Percentiles rank a stretch among this genome's conserved stretches.
Evolutionary conservation across 257 asterid species (phyloP).

Genomic region (Voacanga thouarsii): DNA sequence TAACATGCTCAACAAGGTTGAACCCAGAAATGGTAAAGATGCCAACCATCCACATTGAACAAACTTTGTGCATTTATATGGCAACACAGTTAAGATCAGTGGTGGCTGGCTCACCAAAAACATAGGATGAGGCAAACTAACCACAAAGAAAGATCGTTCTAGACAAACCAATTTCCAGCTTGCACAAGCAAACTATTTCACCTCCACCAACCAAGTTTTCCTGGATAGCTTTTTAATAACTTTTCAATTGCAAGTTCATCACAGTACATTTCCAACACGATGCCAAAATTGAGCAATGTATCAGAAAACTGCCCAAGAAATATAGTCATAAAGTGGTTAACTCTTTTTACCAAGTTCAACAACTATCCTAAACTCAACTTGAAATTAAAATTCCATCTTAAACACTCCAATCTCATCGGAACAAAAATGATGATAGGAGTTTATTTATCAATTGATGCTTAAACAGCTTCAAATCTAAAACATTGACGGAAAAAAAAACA

Average conservation of each 20-base stretch:
- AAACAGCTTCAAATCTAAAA: neutral
- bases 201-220: neutral
- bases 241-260: neutral
- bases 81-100: neutral
- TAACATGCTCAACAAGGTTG: neutral
- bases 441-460: neutral
- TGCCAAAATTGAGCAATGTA: neutral
- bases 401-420: neutral
- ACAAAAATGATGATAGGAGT: neutral
- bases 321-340: no score
- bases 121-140: neutral
- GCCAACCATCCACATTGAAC: no score
- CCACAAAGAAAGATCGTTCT: neutral
- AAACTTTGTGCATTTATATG: no score
- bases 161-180: neutral
- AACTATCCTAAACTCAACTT: neutral
- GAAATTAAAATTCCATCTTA: neutral
- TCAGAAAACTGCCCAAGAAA: neutral
- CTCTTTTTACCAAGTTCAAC: neutral
- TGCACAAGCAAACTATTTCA: no score
- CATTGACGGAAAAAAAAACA: no score
- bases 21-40: neutral
- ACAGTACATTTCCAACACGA: neutral
- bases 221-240: neutral
- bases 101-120: neutral